Percentiles rank a stretch among this genome's conserved stretches.
These are phyloP conservation scores for Bromus sterilis DNA, from an alignment of 176 grass and related monocot species.

Conservation along the genomic window DNA sequence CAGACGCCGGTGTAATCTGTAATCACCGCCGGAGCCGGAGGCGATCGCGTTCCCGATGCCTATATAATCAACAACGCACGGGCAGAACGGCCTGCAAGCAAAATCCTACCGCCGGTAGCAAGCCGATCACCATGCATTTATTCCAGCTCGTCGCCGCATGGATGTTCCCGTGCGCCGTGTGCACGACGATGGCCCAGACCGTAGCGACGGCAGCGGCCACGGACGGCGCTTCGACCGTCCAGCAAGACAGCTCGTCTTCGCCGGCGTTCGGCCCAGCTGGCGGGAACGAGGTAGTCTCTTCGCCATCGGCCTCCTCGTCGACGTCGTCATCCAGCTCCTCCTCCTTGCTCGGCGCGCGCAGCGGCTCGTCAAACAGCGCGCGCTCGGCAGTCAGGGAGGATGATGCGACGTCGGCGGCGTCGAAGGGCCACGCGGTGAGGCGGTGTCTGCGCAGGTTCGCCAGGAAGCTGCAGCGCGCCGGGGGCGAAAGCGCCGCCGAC, in stretches of 20 bases:
- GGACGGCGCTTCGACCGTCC: neutral
- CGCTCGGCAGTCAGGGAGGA: neutral
- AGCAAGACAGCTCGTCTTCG: neutral
- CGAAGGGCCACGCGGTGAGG: neutral
- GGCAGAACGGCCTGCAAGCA: neutral
- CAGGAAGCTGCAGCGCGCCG: neutral
- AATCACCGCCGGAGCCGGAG: no score
- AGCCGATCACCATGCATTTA: neutral
- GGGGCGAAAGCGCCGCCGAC: neutral
- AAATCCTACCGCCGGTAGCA: no score
- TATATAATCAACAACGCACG: no score
- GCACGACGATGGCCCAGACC: no score
- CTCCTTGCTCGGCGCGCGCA: neutral
- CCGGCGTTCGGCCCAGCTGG: neutral
- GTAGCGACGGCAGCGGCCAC: neutral
- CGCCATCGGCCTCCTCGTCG: neutral
- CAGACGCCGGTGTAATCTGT: no score
- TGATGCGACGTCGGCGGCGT: neutral
- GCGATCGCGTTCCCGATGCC: neutral
- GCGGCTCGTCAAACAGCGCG: neutral
- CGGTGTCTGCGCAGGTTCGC: constrained; percentile 9
- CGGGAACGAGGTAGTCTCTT: neutral
- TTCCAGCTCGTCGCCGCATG: constrained; percentile 11
- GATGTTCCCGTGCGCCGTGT: constrained; percentile 16
- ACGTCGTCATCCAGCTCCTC: neutral